A percentile compares a stretch with the other conserved stretches of the same genome.
Conservation (phyloP, 2,329 filamentous ascomycete genomes). For the Diaporthe humulicola region DNA sequence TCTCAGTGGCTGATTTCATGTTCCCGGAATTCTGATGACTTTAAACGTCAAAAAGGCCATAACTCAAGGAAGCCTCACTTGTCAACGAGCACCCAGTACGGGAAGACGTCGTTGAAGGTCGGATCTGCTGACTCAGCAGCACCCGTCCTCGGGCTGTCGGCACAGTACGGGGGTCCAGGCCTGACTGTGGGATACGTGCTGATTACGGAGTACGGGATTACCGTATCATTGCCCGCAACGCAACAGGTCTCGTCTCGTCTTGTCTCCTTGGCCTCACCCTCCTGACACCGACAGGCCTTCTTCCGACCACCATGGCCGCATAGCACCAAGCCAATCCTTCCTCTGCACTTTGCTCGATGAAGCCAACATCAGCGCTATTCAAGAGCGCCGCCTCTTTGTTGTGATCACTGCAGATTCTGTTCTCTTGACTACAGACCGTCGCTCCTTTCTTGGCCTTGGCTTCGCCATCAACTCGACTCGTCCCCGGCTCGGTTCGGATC, state of each 20-base stretch:
- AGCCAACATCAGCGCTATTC: slow-evolving; percentile 30
- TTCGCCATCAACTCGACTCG: slow-evolving; percentile 3
- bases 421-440: slow-evolving; percentile 8
- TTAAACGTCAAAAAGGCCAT: too few relatives aligned
- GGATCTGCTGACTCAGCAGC: slow-evolving; percentile 5
- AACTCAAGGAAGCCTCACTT: too few relatives aligned
- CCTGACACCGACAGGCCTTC: slow-evolving; percentile 19
- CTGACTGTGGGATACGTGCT: not conserved
- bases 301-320: slow-evolving; percentile 26
- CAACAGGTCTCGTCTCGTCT: slow-evolving; percentile 33
- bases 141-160: not conserved
- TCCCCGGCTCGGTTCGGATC: not conserved
- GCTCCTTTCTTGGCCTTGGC: slow-evolving; percentile 26
- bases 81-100: too few relatives aligned
- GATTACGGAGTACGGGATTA: slow-evolving; percentile 30
- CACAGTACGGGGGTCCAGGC: slow-evolving; percentile 12
- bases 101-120: not conserved
- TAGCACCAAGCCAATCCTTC: slow-evolving; percentile 20
- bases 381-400: slow-evolving; percentile 38
- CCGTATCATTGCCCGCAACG: slow-evolving; percentile 28
- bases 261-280: slow-evolving; percentile 24
- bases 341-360: slow-evolving; percentile 31
- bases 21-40: not conserved
- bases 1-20: too few relatives aligned
- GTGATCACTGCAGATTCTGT: not conserved